Conservation (phyloP, 441 rosid genomes). For the Biscutella laevigata region DNA sequence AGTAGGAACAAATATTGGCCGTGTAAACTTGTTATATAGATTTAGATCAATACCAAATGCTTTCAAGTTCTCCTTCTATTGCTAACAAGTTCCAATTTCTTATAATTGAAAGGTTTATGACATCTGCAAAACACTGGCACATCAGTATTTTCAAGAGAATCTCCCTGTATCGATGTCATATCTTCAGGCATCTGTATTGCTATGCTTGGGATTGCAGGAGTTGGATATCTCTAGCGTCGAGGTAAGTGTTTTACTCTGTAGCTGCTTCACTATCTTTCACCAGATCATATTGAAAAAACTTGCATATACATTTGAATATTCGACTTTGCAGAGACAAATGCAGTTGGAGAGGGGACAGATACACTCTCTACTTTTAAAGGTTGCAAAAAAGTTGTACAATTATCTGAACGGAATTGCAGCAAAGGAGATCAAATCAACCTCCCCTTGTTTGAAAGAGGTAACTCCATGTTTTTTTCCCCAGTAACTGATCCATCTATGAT, state of each 20-base stretch:
- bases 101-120: conserved; percentile 49
- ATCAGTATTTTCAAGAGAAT: conserved; percentile 67
- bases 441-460: conserved; percentile 69
- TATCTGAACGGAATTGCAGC: conserved; percentile 51
- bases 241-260: conserved; percentile 36
- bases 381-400: conserved; percentile 51
- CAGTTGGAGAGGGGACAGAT: conserved; percentile 69
- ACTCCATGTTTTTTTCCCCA: conserved; percentile 8
- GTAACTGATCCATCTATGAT: neutral
- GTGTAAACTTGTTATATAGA: neutral
- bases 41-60: neutral
- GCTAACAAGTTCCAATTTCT: conserved; percentile 2
- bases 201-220: conserved; percentile 80
- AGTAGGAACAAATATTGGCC: neutral
- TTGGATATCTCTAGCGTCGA: conserved; percentile 46
- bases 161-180: conserved; percentile 65
- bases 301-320: conserved; percentile 13
- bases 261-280: neutral
- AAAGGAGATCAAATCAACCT: conserved; percentile 43
- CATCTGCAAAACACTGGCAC: conserved; percentile 58
- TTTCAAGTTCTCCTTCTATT: neutral
- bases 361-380: conserved; percentile 54
- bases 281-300: conserved; percentile 1
- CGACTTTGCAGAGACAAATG: conserved; percentile 64
- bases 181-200: conserved; percentile 71